These are phyloP conservation scores for Plasmodium yoelii DNA, from an alignment of 169 alveolate genomes.

Conservation along the genomic window DNA sequence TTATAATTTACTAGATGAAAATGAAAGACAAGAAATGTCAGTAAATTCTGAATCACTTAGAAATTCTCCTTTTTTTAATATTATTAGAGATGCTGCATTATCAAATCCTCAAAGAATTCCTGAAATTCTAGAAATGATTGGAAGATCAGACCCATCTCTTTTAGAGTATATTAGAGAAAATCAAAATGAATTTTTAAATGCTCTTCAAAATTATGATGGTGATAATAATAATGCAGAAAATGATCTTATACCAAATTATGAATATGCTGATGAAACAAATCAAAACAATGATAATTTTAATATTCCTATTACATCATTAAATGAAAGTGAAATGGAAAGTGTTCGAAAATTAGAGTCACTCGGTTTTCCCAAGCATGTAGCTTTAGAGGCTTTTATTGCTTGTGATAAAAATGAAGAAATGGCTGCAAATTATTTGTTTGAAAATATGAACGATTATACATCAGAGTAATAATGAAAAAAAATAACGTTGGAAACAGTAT, in stretches of 20 bases:
- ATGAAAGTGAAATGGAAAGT: conserved; percentile 92
- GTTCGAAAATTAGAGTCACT: conserved; percentile 88
- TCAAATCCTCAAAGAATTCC: conserved; percentile 92
- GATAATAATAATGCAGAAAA: conserved; percentile 15
- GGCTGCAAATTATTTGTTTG: conserved; percentile 92
- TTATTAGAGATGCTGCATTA: conserved; percentile 87
- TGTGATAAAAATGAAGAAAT: conserved; percentile 97
- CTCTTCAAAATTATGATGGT: conserved; percentile 79
- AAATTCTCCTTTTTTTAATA: conserved; percentile 89
- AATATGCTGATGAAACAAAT: conserved; percentile 9
- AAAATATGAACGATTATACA: conserved; percentile 85
- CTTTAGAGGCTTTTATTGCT: conserved; percentile 96
- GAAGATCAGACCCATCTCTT: conserved; percentile 90
- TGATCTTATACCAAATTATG: conserved; percentile 52
- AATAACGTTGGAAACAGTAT: background rate
- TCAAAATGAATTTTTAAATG: conserved; percentile 90
- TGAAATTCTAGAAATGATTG: conserved; percentile 88
- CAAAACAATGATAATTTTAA: conserved; percentile 45
- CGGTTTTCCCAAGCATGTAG: conserved; percentile 95
- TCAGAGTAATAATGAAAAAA: conserved; percentile 47
- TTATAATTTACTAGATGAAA: conserved; percentile 27
- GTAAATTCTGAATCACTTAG: conserved; percentile 66
- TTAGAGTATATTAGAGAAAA: conserved; percentile 87
- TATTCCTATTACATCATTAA: conserved; percentile 82
- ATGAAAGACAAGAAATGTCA: conserved; percentile 10